phyloP scores from a whole-genome alignment of 306 rosid genomes.

The Abrus pulchellus region DNA sequence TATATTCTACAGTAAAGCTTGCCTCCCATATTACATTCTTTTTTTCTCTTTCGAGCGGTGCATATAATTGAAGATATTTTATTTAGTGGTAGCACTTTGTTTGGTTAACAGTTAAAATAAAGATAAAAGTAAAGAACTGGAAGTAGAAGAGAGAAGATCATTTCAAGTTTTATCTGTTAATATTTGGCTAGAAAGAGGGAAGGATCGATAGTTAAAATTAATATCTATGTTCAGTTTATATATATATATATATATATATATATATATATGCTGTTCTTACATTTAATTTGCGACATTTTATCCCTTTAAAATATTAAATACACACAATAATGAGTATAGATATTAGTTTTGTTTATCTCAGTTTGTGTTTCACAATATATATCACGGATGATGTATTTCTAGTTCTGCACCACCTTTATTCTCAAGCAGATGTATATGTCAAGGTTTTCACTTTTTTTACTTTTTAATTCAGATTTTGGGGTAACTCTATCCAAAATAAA shows the following conservation, averaged over 20 bases:
- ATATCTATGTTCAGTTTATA: too few species aligned
- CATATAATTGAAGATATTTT: slow-evolving; percentile 33
- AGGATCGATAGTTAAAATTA: too few species aligned
- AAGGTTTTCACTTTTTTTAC: background rate
- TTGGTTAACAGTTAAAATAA: slow-evolving; percentile 13
- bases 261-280: background rate
- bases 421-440: background rate
- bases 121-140: background rate
- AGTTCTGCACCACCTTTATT: background rate
- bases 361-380: background rate
- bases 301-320: background rate
- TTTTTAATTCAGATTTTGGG: slow-evolving; percentile 24
- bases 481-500: slow-evolving; percentile 4
- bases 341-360: background rate
- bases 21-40: background rate
- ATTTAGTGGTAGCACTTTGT: background rate
- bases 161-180: background rate
- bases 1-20: slow-evolving; percentile 20
- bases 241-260: background rate
- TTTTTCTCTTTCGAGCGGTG: background rate
- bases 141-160: slow-evolving; percentile 14
- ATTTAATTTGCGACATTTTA: background rate
- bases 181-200: background rate
- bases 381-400: background rate
- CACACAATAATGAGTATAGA: too few species aligned